Conservation (phyloP, 345 rosid species). For the Citrus reticulata region DNA sequence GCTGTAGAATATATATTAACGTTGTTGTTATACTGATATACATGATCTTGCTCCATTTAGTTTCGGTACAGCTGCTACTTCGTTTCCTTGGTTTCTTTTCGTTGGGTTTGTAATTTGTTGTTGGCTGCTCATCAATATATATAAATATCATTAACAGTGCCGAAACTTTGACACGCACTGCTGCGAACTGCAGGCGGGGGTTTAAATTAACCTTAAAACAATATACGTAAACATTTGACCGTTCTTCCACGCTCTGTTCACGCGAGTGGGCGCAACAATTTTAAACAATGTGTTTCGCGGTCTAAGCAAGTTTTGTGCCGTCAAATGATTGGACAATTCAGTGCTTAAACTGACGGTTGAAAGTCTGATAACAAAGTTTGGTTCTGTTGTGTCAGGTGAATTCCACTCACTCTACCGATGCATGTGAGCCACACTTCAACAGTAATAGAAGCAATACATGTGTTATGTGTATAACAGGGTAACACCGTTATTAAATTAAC, state of each 20-base stretch:
- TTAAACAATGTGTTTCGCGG: not conserved
- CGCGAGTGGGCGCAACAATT: not conserved
- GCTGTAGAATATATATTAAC: slow-evolving; percentile 25
- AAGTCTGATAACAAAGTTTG: slow-evolving; percentile 3
- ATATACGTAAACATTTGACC: not conserved
- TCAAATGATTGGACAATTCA: slow-evolving; percentile 45
- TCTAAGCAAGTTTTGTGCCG: not conserved
- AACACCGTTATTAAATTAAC: not conserved
- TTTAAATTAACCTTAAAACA: not conserved
- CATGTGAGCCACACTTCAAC: slow-evolving; percentile 39
- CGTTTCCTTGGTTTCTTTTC: not conserved
- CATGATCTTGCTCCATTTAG: slow-evolving; percentile 9
- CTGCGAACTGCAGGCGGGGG: not conserved
- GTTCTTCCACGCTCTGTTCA: not conserved
- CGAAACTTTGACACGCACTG: not conserved
- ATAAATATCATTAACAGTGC: not conserved
- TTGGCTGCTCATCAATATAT: not conserved
- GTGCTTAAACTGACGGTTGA: slow-evolving; percentile 16
- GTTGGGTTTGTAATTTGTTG: not conserved
- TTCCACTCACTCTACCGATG: slow-evolving; percentile 11
- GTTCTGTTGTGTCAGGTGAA: slow-evolving; percentile 16
- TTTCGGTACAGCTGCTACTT: not conserved
- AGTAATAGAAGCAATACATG: not conserved
- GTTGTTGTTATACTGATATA: not conserved
- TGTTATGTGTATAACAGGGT: not conserved